Percentiles rank a stretch among this genome's conserved stretches.
phyloP scores from a whole-genome alignment of 495 filamentous ascomycete species.

The Poronia punctata region DNA sequence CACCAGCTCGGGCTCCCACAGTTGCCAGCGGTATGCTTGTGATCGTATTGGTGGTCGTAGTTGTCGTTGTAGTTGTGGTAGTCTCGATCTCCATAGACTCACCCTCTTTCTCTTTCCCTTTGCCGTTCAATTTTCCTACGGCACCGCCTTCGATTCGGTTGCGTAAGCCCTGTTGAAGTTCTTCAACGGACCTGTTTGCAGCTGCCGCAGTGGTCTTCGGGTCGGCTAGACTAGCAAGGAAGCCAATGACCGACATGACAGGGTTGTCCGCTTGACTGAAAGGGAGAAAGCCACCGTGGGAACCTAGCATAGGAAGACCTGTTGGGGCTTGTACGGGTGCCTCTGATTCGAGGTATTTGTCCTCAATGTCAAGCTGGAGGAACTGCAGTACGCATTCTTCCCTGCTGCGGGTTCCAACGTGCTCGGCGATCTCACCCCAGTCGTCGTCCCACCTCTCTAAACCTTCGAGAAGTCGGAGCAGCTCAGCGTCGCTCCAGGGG shows the following conservation, averaged over 20 bases:
- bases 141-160: slow-evolving; percentile 65
- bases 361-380: slow-evolving; percentile 83
- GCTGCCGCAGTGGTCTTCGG: slow-evolving; percentile 83
- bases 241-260: slow-evolving; percentile 88
- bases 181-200: slow-evolving; percentile 74
- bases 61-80: slow-evolving; percentile 36
- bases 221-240: slow-evolving; percentile 82
- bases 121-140: slow-evolving; percentile 40
- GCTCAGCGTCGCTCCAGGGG: slow-evolving; percentile 85
- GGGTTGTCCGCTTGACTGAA: slow-evolving; percentile 89
- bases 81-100: slow-evolving; percentile 51
- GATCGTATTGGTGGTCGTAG: slow-evolving; percentile 51
- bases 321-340: slow-evolving; percentile 51
- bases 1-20: slow-evolving; percentile 77
- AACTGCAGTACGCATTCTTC: slow-evolving; percentile 97
- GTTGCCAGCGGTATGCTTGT: slow-evolving; percentile 77
- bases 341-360: slow-evolving; percentile 77
- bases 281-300: slow-evolving; percentile 66
- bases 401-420: slow-evolving; percentile 83
- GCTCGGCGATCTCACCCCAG: slow-evolving; percentile 86
- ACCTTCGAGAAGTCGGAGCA: slow-evolving; percentile 76
- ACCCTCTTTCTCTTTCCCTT: slow-evolving; percentile 50
- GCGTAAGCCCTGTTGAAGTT: slow-evolving; percentile 69
- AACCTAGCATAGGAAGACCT: slow-evolving; percentile 53
- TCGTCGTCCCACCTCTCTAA: slow-evolving; percentile 89